Base-by-base conservation (phyloP, 805 yeast species). In the Candida parachauliodes region DNA sequence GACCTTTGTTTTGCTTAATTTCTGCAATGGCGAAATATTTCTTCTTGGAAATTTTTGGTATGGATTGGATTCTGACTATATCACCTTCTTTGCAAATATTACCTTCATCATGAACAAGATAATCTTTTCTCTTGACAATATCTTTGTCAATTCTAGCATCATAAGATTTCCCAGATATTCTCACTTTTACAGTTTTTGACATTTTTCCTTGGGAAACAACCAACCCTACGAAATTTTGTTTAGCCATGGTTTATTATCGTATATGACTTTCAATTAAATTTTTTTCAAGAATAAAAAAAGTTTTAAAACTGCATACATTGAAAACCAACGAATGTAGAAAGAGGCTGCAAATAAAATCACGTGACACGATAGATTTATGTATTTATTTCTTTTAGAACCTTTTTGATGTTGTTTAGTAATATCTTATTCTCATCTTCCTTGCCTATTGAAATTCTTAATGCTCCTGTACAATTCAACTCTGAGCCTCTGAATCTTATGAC, bases 151-250 rank as follows among this genome's bases (percentile, higher is more conserved):
- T 75, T 43, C 71, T 65, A 41, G 75, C 75, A 60, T 88, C 83
- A 68, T 81, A 87, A 29, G 77, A 76, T 53, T 80, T 81, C 32
- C 80, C 80, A 57, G 84, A 83, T 22, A 91, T 89, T 43, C 96
- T 77, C 43, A 91, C 97, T 66, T 88, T 89, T 46, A 91, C 88
- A 41, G 98, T 91, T 68, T 91, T 93, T 63, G 76, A 75, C 96
- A 89, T 93, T 60, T 88, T 88, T 29, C 98, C 98, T 56, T 89
- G 97, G 35, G 96, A 88, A 22, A 88, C 81, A 49, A 91, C 98
- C 62, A 88, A 80, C 32, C 98, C 98, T 33, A 88, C 67, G 55
- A 89, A 87, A 56, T 87, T 86, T 53, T 87, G 96, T 64, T 88
- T 80, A 36, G 94, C 91, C 95, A 87, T 88, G 29, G 16, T 15